A percentile compares a stretch with the other conserved stretches of the same genome.
These are phyloP conservation scores for Sporothrix dimorphospora DNA, from an alignment of 2,329 filamentous ascomycete species.

Conservation along the genomic window DNA sequence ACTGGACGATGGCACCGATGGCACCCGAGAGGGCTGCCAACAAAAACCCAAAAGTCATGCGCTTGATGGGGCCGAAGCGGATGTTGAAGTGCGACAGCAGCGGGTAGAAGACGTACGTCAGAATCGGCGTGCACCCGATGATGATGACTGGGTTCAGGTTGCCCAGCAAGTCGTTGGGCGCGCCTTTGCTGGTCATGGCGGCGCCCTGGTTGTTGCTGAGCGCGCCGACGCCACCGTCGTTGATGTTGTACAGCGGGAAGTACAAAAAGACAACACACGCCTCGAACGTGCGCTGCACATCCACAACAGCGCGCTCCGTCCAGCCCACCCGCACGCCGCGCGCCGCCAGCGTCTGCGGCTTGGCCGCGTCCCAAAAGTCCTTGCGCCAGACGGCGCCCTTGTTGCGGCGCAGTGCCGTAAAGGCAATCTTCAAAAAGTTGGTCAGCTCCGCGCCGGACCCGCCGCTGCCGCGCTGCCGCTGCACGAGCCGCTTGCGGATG, in stretches of 20 bases:
- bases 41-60: constrained; percentile 61
- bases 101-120: constrained; percentile 59
- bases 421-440: constrained; percentile 60
- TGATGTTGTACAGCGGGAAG: constrained; percentile 46
- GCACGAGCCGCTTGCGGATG: constrained; percentile 52
- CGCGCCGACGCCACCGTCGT: constrained; percentile 47
- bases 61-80: constrained; percentile 60
- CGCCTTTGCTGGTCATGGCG: constrained; percentile 50
- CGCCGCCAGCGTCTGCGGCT: constrained; percentile 63
- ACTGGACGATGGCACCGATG: constrained; percentile 59
- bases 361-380: constrained; percentile 67
- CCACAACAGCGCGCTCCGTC: not conserved
- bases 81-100: constrained; percentile 54
- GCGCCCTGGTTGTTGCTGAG: constrained; percentile 45
- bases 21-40: constrained; percentile 45
- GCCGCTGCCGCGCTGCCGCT: constrained; percentile 62
- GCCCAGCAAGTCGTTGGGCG: constrained; percentile 63
- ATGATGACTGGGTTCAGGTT: constrained; percentile 64
- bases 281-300: constrained; percentile 47
- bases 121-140: constrained; percentile 58
- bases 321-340: constrained; percentile 41
- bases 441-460: constrained; percentile 62
- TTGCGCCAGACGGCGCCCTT: constrained; percentile 61
- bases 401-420: constrained; percentile 56
- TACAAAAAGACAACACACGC: constrained; percentile 48